phyloP scores from a whole-genome alignment of 129 eudicot genomes.

The Tanacetum coccineum region DNA sequence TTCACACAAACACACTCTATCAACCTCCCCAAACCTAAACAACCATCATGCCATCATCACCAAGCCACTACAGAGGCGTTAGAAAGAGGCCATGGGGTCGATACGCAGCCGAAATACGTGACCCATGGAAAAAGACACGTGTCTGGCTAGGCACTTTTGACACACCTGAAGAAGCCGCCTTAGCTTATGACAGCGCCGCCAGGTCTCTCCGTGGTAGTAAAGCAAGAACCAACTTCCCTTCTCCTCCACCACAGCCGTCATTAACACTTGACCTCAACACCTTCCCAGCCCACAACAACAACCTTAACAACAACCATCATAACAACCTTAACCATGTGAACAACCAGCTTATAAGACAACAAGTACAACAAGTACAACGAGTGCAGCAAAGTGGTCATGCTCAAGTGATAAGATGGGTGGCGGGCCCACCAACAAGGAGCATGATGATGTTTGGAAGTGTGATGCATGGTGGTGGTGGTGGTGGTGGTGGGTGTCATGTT shows the following conservation, averaged over 20 bases:
- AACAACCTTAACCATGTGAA: conserved; percentile 18
- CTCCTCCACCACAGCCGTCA: conserved; percentile 42
- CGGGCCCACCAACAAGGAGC: too few relatives aligned
- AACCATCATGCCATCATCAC: conserved; percentile 23
- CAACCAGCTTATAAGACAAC: too few relatives aligned
- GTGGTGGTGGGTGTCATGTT: conserved; percentile 1
- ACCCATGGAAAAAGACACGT: conserved; percentile 51
- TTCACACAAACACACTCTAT: background rate
- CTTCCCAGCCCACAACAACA: conserved; percentile 41
- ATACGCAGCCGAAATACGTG: conserved; percentile 49
- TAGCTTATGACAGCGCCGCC: conserved; percentile 96
- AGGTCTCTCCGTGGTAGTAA: conserved; percentile 77
- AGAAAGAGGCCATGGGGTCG: conserved; percentile 46
- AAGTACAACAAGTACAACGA: too few relatives aligned
- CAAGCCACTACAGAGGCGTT: conserved; percentile 37
- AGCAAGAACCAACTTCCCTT: conserved; percentile 78
- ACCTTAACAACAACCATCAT: conserved; percentile 18
- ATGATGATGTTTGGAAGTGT: too few relatives aligned
- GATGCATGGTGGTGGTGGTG: background rate
- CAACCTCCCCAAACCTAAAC: background rate
- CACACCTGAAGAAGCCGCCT: conserved; percentile 90
- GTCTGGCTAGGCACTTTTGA: conserved; percentile 90
- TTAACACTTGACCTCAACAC: conserved; percentile 53
- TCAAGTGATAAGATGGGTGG: too few relatives aligned
- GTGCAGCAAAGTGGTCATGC: too few relatives aligned